Percentiles rank a stretch among this genome's conserved stretches.
These are phyloP conservation scores for Collybia sp. DNA, from an alignment of 768 basidiomycete species.

Conservation along the genomic window DNA sequence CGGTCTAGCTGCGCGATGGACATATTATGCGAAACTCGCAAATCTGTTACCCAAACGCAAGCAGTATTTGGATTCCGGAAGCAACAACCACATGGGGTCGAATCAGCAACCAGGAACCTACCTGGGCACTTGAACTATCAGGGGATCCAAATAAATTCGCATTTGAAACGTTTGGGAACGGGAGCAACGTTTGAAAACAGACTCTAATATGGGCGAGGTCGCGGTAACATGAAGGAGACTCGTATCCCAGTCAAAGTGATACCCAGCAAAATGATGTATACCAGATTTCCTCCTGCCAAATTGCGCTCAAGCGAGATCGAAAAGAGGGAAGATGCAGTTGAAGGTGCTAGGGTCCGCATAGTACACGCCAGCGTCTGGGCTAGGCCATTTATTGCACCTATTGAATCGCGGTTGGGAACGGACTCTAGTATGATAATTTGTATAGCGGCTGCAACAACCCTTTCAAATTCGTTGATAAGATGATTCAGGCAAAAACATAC, in stretches of 20 bases:
- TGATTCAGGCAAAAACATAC: slow-evolving; percentile 18
- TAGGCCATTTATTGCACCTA: slow-evolving; percentile 6
- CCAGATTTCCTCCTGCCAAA: slow-evolving; percentile 31
- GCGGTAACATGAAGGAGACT: no score
- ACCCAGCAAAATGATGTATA: slow-evolving; percentile 22
- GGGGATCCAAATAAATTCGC: no score
- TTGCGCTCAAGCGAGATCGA: slow-evolving; percentile 31
- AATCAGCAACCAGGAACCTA: no score
- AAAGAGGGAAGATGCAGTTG: slow-evolving; percentile 37
- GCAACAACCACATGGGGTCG: no score
- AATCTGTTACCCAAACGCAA: no score
- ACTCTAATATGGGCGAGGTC: no score
- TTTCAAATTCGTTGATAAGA: not conserved
- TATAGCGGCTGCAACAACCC: not conserved
- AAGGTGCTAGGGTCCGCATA: slow-evolving; percentile 1
- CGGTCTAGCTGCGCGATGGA: no score
- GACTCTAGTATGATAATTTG: not conserved
- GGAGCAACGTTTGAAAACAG: no score
- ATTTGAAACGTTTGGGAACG: no score
- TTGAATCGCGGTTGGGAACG: not conserved
- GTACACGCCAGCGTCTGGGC: slow-evolving; percentile 3
- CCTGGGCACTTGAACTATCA: no score
- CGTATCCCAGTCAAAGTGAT: not conserved
- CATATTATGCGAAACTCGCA: no score
- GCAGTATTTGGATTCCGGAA: no score